phyloP scores from a whole-genome alignment of 345 rosid species.

The Salix purpurea region DNA sequence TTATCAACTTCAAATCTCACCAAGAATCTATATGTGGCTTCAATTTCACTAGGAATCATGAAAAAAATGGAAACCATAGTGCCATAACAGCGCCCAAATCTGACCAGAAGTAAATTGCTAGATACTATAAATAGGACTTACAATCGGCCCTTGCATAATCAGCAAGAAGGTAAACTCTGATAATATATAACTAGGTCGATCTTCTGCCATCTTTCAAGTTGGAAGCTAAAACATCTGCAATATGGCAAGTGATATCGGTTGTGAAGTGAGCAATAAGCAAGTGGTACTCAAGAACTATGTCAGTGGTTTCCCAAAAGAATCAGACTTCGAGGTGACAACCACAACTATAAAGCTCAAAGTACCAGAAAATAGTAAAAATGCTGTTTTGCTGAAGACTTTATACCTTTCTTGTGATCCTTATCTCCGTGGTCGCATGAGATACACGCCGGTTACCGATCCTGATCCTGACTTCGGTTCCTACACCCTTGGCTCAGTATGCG shows the following conservation, averaged over 20 bases:
- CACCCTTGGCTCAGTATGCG: constrained; percentile 32
- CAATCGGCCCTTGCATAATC: too few species aligned
- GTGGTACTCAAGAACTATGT: constrained; percentile 30
- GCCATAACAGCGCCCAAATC: too few species aligned
- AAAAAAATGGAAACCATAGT: too few species aligned
- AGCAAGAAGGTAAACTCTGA: too few species aligned
- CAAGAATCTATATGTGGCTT: too few species aligned
- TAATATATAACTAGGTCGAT: too few species aligned
- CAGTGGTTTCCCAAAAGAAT: constrained; percentile 22
- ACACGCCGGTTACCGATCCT: background rate
- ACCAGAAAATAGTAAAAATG: constrained; percentile 20
- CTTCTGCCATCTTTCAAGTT: too few species aligned
- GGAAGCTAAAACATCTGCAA: background rate
- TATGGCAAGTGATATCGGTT: background rate
- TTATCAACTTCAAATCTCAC: too few species aligned
- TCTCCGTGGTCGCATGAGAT: constrained; percentile 19
- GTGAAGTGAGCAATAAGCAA: constrained; percentile 28
- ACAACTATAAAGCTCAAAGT: constrained; percentile 26
- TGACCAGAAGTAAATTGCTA: too few species aligned
- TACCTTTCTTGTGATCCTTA: constrained; percentile 65
- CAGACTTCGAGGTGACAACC: constrained; percentile 36
- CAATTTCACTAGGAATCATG: too few species aligned
- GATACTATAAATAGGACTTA: too few species aligned
- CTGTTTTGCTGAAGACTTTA: constrained; percentile 50
- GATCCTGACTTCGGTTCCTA: background rate